Base-by-base conservation (phyloP, 768 basidiomycete genomes). In the Coprinellus aureogranulatus region DNA sequence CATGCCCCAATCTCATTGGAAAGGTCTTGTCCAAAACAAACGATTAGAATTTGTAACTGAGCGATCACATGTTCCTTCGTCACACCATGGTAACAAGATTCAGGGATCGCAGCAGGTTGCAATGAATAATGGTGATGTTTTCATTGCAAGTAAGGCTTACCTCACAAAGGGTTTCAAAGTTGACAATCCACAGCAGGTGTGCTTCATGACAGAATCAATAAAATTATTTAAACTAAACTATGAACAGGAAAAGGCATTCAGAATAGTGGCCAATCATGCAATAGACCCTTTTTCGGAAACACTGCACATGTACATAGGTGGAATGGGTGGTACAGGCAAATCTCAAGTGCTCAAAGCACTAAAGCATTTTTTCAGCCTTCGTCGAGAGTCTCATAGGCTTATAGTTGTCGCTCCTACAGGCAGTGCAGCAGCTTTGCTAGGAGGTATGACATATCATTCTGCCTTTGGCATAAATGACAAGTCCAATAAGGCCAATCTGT, bases 241-340 rank as follows among this genome's bases (percentile, higher is more conserved):
- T 0, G 71, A 74, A 54, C 74, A 74, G 61, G 61, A 63, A 6
- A 42, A 67, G 26, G 73, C 72, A 3, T 73, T 74, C 55, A 6
- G 61, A 1, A 67, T 72, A n/a, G 61, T 74, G 16, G 66, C 67
- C 3, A 61, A 72, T 39, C 72, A 73, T 63, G 54, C 62, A 2
- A 25, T 47, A 20, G 12, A 10, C 10, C 25, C 12, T 4, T 23
- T 53, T 16, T 31, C 59, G 4, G 62, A 65, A 0, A 70, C 64
- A 18, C 51, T 76, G 0, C 61, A 60, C 47, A 70, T 76, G 70
- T 68, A 73, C 50, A 40, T 75, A 4, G 70, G 68, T 20, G 73
- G 73, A 4, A 66, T 69, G 59, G 71, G 69, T 44, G 73, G 73
- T 0, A 72, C 72, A 12, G 71, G 73, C 0, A 76, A 75, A 54